Evolutionary conservation across 768 basidiomycete genomes (phyloP), one percentile per base, ranked within the genome.

Genomic region (Mycena alexandri): DNA sequence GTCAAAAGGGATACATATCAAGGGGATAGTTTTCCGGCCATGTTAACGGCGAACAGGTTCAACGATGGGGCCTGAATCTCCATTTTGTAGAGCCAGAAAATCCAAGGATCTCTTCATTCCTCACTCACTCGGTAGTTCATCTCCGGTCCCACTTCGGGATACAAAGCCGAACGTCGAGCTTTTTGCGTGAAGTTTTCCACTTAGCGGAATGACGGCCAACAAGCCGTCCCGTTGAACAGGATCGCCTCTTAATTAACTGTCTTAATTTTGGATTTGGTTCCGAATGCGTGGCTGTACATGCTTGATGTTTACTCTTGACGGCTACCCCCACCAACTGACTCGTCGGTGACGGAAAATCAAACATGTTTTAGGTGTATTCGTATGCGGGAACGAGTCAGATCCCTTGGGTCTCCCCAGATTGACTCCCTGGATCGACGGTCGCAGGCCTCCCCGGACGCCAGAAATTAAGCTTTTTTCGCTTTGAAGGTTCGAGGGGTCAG

Each of bases 291-390:
- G 56, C 56, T 57, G 56, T 57, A 13, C 41, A 29, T 29, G 3
- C 29, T 8, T 25, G n/a, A 25, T 16, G 36, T 43, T 22, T 44
- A 19, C 56, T 44, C n/a, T 57, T 46, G 43, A 33, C 43, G 50
- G 10, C 36, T 38, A 38, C 38, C 3, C n/a, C 53, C 53, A 33
- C 43, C 56, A 42, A 44, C 33, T 44, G 43, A 46, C 24, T 46
- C 29, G 25, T 19, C 19, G 48, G 29, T 57, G 56, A 24, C 59
- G 38, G 17, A 36, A 14, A 38, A 55, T 38, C 24, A 38, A 21
- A 65, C 22, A 47, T 54, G 43, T 60, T 41, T 54, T 25, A 42
- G 48, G 34, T 34, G 22, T 65, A 65, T 29, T 38, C 24, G 56
- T 65, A 3, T 53, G 48, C 50, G 43, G 42, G 50, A 33, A 24